Conservation (phyloP, 441 rosid genomes). For the Pelargonium australe region DNA sequence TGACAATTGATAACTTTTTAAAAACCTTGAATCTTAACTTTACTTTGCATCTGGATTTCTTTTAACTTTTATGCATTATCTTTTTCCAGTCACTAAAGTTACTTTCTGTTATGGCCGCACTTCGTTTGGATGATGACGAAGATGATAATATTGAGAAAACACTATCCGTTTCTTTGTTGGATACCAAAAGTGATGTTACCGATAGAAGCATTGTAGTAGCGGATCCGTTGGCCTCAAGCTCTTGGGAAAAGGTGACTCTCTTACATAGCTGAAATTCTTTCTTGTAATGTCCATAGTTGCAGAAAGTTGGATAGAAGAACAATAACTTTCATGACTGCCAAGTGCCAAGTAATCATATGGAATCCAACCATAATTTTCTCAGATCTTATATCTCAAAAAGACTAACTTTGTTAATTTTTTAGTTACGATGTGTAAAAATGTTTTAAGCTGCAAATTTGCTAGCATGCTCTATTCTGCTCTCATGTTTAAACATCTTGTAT, state of each 20-base stretch:
- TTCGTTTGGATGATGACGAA: slow-evolving; percentile 68
- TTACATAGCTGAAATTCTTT: slow-evolving; percentile 10
- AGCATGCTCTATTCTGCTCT: neutral
- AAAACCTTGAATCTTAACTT: slow-evolving; percentile 9
- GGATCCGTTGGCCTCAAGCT: slow-evolving; percentile 89
- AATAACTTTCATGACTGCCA: neutral
- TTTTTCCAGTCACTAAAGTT: slow-evolving; percentile 72
- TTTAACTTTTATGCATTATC: slow-evolving; percentile 23
- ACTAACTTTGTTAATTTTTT: neutral
- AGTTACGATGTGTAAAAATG: neutral
- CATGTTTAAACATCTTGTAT: neutral
- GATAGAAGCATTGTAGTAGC: slow-evolving; percentile 46
- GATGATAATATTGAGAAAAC: slow-evolving; percentile 65
- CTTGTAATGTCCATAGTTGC: slow-evolving; percentile 5
- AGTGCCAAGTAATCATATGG: slow-evolving; percentile 4
- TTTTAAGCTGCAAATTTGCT: slow-evolving; percentile 5
- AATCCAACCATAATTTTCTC: neutral
- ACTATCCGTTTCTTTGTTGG: slow-evolving; percentile 52
- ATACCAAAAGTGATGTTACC: slow-evolving; percentile 30
- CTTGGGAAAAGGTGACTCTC: slow-evolving; percentile 76
- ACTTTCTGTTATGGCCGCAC: slow-evolving; percentile 77
- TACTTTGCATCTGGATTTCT: slow-evolving; percentile 9
- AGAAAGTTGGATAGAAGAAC: neutral
- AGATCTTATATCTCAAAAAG: neutral
- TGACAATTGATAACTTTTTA: slow-evolving; percentile 22